Evolutionary conservation across 2,329 filamentous ascomycete species (phyloP).

Genomic region (Ophiostoma himal-ulmi): DNA sequence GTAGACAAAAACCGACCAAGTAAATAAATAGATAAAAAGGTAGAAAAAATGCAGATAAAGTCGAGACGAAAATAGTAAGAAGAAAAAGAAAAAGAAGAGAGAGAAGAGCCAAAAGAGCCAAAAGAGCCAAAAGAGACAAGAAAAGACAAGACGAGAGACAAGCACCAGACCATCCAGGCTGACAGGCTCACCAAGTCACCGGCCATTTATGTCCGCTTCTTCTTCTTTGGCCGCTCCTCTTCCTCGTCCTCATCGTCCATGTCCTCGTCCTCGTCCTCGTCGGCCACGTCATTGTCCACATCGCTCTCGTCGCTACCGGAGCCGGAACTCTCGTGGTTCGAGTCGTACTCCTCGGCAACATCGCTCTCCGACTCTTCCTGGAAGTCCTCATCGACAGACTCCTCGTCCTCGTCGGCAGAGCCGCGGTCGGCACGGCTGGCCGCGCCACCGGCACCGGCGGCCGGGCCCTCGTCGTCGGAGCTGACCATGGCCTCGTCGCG

Average conservation of each 20-base stretch:
- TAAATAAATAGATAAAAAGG: not conserved
- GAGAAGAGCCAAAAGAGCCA: not conserved
- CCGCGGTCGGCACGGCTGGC: slow-evolving; percentile 62
- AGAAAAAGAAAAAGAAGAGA: not conserved
- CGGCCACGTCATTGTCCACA: slow-evolving; percentile 45
- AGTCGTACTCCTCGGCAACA: slow-evolving; percentile 93
- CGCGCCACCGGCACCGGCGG: slow-evolving; percentile 59
- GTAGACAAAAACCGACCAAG: not conserved
- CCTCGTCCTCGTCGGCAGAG: slow-evolving; percentile 91
- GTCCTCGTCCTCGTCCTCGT: slow-evolving; percentile 44
- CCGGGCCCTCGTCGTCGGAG: slow-evolving; percentile 76
- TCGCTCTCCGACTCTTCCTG: slow-evolving; percentile 86
- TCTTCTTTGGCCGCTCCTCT: slow-evolving; percentile 38
- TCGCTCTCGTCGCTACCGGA: slow-evolving; percentile 62
- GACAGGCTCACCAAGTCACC: not conserved
- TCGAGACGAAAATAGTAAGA: not conserved
- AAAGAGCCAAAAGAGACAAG: slow-evolving; percentile 3
- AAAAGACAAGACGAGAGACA: not conserved
- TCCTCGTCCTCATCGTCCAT: slow-evolving; percentile 38
- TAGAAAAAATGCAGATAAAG: not conserved
- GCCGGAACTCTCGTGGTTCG: slow-evolving; percentile 78
- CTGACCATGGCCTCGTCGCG: slow-evolving; percentile 77
- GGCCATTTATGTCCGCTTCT: slow-evolving; percentile 35
- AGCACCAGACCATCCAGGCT: not conserved
- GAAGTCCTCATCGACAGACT: slow-evolving; percentile 95